phyloP scores from a whole-genome alignment of 257 asterid genomes.

The Lycium ferocissimum region DNA sequence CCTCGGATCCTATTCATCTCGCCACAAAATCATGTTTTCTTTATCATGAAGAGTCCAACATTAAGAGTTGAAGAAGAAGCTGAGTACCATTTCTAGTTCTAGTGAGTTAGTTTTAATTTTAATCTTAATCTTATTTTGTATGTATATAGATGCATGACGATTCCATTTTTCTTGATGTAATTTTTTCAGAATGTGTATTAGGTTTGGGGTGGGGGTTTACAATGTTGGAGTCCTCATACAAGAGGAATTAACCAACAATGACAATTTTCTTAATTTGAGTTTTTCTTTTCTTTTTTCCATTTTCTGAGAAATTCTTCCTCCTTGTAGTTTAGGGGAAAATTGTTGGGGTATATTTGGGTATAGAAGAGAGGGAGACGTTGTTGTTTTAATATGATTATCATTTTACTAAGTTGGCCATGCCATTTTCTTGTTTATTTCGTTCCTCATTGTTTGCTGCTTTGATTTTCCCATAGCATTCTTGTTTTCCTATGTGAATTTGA shows the following conservation, averaged over 20 bases:
- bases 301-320: conserved; percentile 29
- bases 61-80: conserved; percentile 33
- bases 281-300: not conserved
- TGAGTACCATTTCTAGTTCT: conserved; percentile 3
- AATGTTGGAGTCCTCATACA: conserved; percentile 27
- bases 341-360: conserved; percentile 53
- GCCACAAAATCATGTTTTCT: conserved; percentile 35
- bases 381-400: conserved; percentile 35
- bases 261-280: not conserved
- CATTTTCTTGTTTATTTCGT: not conserved
- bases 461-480: conserved; percentile 35
- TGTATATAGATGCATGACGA: conserved; percentile 37
- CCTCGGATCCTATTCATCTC: conserved; percentile 72
- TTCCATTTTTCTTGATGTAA: conserved; percentile 33
- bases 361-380: conserved; percentile 56
- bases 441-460: not conserved
- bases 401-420: not conserved
- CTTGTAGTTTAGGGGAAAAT: conserved; percentile 31
- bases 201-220: conserved; percentile 40
- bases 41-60: not conserved
- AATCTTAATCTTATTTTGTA: conserved; percentile 27
- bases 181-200: conserved; percentile 39
- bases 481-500: not conserved
- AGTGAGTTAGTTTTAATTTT: conserved; percentile 37
- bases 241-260: conserved; percentile 29